A percentile compares a stretch with the other conserved stretches of the same genome.
phyloP scores from a whole-genome alignment of 73 alveolate genomes.

The Paramecium primaurelia region DNA sequence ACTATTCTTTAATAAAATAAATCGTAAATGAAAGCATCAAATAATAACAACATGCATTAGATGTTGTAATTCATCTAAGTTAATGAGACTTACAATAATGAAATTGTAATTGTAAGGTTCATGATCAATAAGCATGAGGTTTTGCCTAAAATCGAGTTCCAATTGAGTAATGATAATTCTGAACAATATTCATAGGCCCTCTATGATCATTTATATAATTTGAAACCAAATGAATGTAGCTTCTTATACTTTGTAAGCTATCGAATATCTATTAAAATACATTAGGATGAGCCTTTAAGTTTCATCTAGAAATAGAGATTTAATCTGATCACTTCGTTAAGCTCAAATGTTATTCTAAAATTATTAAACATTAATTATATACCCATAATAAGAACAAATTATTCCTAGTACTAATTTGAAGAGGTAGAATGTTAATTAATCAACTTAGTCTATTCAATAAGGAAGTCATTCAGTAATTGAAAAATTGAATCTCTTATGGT shows the following conservation, averaged over 20 bases:
- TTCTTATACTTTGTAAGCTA: neutral
- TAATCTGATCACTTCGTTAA: neutral
- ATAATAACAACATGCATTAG: neutral
- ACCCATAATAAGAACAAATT: neutral
- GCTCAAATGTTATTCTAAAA: neutral
- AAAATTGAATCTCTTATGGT: neutral
- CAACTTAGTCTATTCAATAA: neutral
- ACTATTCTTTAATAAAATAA: neutral
- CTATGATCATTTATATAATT: neutral
- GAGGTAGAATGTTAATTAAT: neutral
- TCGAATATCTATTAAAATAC: neutral
- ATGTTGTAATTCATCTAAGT: neutral
- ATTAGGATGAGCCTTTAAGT: neutral
- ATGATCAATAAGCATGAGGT: neutral
- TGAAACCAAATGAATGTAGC: neutral
- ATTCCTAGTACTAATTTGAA: neutral
- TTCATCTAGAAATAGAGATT: neutral
- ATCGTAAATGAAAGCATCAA: neutral
- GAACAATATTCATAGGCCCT: neutral
- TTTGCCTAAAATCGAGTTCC: neutral
- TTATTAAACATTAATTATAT: neutral
- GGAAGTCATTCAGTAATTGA: neutral
- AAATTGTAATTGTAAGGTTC: neutral
- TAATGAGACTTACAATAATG: neutral
- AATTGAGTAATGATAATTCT: neutral